These are phyloP conservation scores for Colletotrichum viniferum DNA, from an alignment of 2,329 filamentous ascomycete species.

Conservation along the genomic window DNA sequence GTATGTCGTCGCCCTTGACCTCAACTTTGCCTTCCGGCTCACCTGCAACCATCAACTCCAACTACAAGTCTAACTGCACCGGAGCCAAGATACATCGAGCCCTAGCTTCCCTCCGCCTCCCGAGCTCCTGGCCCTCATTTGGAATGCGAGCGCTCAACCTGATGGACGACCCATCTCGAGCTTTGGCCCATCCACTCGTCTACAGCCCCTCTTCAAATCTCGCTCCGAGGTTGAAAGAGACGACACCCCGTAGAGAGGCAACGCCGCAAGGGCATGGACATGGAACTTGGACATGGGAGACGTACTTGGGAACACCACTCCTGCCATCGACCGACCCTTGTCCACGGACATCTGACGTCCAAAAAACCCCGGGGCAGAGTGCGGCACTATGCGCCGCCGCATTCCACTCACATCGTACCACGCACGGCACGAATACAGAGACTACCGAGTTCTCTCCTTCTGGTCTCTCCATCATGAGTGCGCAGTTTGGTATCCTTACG, in stretches of 20 bases:
- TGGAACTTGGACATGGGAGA: not conserved
- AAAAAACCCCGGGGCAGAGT: not conserved
- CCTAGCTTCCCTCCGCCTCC: not conserved
- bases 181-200: not conserved
- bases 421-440: not conserved
- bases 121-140: not conserved
- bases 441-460: not conserved
- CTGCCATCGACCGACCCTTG: not conserved
- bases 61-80: not conserved
- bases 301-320: not conserved
- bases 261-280: not conserved
- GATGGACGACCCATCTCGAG: not conserved
- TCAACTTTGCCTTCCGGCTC: not conserved
- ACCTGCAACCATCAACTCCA: not conserved
- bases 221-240: not conserved
- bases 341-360: conserved; percentile 6
- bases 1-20: not conserved
- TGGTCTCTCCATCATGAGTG: not conserved
- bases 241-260: not conserved
- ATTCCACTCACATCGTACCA: not conserved
- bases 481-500: not conserved
- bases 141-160: not conserved
- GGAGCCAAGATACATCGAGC: not conserved
- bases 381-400: not conserved
- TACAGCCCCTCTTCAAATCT: not conserved